Base-by-base conservation (phyloP, 805 yeast species). In the Cyberlindnera americana region DNA sequence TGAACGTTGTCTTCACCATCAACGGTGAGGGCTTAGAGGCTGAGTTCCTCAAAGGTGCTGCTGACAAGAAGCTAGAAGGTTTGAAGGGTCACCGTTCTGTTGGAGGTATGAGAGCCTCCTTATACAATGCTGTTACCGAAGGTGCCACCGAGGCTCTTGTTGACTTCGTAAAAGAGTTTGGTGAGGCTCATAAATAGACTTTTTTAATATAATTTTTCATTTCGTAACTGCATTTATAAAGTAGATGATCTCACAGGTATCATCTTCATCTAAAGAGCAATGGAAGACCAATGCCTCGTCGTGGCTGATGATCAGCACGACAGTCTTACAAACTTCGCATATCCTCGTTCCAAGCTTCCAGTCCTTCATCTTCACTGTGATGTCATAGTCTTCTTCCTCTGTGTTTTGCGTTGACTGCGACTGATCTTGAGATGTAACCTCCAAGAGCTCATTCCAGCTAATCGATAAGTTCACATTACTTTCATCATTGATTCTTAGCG, bases 41-140 rank as follows among this genome's bases (percentile, higher is more conserved):
- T 6, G 65, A 74, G 44, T 93, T 93, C 65, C 56, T 91, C 45
- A 67, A 76, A 45, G 79, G 71, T 34, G 95, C 97, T 3, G 72
- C 68, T 18, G 74, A 61, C 19, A 57, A 49, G 41, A 72, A 76
- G 2, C 70, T 93, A 47, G 67, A 79, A 5, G 98, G 97, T 6
- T 72, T 91, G 56, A 86, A 89, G 65, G 98, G 99, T 29, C 98
- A 91, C 65, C 78, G 98, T 61, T 87, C 96, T 4, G 98, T 91
- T 31, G 98, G 98, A 37, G 99, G 99, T 22, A 83, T 93, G 65
- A 81, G 99, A 64, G 90, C 95, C 13, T 89, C 97, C 12, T 68
- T 89, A 39, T 90, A 91, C 64, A 91, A 93, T 57, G 96, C 98
- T 13, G 75, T 93, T 37, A 61, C 79, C 5, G 44, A 41, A 19